phyloP scores from a whole-genome alignment of 225 moss, liverwort and hornwort species.

The Pleurozium schreberi region DNA sequence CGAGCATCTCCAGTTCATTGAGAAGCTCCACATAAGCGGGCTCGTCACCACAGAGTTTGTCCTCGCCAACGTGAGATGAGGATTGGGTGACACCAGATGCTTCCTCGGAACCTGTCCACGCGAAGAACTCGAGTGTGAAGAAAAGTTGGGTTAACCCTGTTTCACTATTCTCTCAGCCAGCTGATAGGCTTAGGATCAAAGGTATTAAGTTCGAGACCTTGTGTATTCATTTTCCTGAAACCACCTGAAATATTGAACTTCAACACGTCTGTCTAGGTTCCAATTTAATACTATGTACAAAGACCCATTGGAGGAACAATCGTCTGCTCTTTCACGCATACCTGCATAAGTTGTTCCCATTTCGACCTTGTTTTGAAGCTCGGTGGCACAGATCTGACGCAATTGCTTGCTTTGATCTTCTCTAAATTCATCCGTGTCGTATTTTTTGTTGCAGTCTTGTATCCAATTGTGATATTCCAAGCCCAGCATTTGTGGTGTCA shows the following conservation, averaged over 20 bases:
- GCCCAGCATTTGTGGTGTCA: constrained; percentile 40
- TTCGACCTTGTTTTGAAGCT: constrained; percentile 22
- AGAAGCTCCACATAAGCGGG: constrained; percentile 39
- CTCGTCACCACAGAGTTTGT: constrained; percentile 5
- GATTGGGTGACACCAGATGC: not conserved
- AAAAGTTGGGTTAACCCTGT: not conserved
- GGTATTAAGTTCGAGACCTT: not conserved
- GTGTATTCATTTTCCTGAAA: not conserved
- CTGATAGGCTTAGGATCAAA: not conserved
- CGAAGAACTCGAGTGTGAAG: constrained; percentile 15
- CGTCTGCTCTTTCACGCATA: not conserved
- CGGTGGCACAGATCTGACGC: constrained; percentile 11
- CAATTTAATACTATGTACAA: not conserved
- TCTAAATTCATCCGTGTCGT: constrained; percentile 8
- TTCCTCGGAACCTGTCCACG: constrained; percentile 9
- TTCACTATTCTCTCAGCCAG: not conserved
- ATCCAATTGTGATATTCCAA: constrained; percentile 43
- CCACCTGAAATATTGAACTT: constrained; percentile 8
- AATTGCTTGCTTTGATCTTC: constrained; percentile 3
- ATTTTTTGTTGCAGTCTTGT: constrained; percentile 20
- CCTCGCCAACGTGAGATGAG: constrained; percentile 7
- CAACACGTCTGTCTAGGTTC: not conserved
- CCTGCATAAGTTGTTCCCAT: constrained; percentile 11
- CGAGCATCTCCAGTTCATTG: constrained; percentile 30
- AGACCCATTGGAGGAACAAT: not conserved